phyloP scores from a whole-genome alignment of 2,329 filamentous ascomycete genomes.

The Bipolaris oryzae region DNA sequence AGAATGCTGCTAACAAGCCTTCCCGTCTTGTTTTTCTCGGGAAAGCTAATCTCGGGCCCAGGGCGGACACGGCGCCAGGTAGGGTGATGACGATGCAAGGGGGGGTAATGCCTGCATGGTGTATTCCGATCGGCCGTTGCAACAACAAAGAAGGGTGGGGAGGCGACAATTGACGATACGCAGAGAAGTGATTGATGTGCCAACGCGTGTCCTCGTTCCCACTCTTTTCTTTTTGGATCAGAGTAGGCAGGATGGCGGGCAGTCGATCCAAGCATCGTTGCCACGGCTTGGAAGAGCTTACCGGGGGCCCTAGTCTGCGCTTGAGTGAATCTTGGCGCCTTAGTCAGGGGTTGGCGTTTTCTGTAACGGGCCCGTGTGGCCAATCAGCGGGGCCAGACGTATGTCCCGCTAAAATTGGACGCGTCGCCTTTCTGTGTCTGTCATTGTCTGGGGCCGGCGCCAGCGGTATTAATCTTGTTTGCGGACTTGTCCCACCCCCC shows the following conservation, averaged over 20 bases:
- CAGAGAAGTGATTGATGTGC: slow-evolving; percentile 7
- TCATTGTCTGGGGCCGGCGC: neutral
- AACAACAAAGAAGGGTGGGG: neutral
- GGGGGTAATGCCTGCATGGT: too few species aligned
- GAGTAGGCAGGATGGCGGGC: neutral
- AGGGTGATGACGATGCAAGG: too few species aligned
- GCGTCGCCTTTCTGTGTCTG: slow-evolving; percentile 8
- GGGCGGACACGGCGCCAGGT: too few species aligned
- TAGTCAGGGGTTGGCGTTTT: slow-evolving; percentile 17
- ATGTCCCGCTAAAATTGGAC: slow-evolving; percentile 13
- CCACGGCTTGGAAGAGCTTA: slow-evolving; percentile 14
- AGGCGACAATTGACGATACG: too few species aligned
- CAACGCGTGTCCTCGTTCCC: slow-evolving; percentile 19
- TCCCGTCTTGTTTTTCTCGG: too few species aligned
- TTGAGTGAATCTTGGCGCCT: slow-evolving; percentile 13
- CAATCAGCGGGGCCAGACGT: slow-evolving; percentile 2
- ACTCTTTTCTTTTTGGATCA: too few species aligned
- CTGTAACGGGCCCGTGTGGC: neutral
- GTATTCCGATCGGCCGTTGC: slow-evolving; percentile 15
- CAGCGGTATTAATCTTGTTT: slow-evolving; percentile 8
- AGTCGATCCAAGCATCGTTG: slow-evolving; percentile 21
- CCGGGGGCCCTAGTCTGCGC: neutral
- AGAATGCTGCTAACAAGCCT: too few species aligned
- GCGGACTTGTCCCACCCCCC: neutral
- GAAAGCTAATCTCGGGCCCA: too few species aligned